Conservation (phyloP, 129 eudicot species). For the Erigeron canadensis region DNA sequence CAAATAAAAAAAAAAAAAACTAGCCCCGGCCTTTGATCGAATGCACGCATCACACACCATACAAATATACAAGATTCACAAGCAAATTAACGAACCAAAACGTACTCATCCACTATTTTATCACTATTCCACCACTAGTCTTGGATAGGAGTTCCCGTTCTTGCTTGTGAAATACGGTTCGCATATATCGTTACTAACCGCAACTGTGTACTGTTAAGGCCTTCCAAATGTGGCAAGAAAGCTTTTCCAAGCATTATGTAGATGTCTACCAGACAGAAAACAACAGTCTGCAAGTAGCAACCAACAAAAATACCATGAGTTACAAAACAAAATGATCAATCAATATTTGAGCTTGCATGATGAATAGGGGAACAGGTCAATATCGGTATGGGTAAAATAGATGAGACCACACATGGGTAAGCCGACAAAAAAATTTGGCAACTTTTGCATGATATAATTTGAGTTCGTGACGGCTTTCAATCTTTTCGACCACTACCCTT, state of each 20-base stretch:
- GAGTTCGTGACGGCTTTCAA: no score
- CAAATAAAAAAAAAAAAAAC: constrained; percentile 19
- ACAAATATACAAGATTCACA: constrained; percentile 39
- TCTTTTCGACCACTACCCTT: no score
- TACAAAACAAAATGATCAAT: neutral
- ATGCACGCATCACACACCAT: constrained; percentile 25
- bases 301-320: constrained; percentile 18
- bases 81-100: constrained; percentile 21
- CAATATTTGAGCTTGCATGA: neutral
- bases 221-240: constrained; percentile 85
- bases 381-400: neutral
- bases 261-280: constrained; percentile 93
- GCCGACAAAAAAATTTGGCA: no score
- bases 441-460: no score
- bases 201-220: constrained; percentile 87
- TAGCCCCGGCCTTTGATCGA: constrained; percentile 22
- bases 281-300: constrained; percentile 76
- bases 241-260: constrained; percentile 94
- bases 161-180: constrained; percentile 92
- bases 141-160: constrained; percentile 74
- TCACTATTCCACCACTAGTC: constrained; percentile 30
- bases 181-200: constrained; percentile 95
- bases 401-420: neutral
- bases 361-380: neutral
- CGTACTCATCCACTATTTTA: constrained; percentile 20